Conservation (phyloP, 73 alveolate species). For the Uronychia binucleata region DNA sequence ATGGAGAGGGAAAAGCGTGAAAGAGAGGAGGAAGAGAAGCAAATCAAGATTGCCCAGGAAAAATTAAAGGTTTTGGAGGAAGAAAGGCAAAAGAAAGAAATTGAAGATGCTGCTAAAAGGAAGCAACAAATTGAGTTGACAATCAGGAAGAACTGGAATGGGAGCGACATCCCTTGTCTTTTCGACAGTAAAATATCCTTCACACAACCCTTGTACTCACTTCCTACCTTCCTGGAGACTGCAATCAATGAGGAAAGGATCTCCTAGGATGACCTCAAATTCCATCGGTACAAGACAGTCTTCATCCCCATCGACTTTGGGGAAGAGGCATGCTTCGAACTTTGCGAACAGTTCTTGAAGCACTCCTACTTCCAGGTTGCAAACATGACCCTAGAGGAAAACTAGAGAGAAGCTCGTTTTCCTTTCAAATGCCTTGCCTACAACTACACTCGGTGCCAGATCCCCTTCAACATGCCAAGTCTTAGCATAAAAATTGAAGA, state of each 20-base stretch:
- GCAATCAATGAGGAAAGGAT: neutral
- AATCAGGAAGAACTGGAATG: slow-evolving; percentile 38
- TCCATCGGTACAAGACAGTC: slow-evolving; percentile 23
- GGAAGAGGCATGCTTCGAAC: neutral
- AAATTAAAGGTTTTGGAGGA: neutral
- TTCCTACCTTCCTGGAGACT: slow-evolving; percentile 23
- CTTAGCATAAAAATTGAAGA: neutral
- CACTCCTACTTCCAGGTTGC: neutral
- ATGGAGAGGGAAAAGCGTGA: slow-evolving; percentile 3
- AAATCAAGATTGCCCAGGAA: slow-evolving; percentile 5
- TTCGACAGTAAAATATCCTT: slow-evolving; percentile 27
- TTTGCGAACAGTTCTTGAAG: neutral
- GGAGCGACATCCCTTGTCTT: slow-evolving; percentile 45
- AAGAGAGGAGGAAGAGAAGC: slow-evolving; percentile 32
- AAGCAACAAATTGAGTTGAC: slow-evolving; percentile 17
- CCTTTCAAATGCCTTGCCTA: slow-evolving; percentile 45
- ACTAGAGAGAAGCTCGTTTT: neutral
- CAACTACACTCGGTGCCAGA: neutral
- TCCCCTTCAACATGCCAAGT: slow-evolving; percentile 6
- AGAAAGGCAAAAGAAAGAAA: slow-evolving; percentile 7
- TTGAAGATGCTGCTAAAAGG: neutral
- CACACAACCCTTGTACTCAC: slow-evolving; percentile 13
- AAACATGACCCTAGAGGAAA: neutral
- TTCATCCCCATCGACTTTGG: slow-evolving; percentile 12
- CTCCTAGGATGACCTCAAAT: slow-evolving; percentile 8